Evolutionary conservation across 2,329 filamentous ascomycete genomes (phyloP).

Genomic region (Ramularia endophylla): DNA sequence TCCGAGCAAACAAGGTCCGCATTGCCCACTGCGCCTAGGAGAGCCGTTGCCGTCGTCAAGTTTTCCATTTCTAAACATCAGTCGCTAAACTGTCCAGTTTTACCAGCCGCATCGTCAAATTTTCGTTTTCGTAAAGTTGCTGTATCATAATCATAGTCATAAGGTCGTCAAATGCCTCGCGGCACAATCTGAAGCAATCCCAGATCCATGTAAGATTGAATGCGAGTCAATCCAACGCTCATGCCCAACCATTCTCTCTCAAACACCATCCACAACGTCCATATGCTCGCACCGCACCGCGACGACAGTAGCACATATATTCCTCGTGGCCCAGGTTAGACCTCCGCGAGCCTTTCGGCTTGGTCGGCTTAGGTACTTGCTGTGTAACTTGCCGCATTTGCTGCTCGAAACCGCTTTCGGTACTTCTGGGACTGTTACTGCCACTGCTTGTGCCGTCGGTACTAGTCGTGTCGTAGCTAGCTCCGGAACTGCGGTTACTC

Average conservation of each 20-base stretch:
- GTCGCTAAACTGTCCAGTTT: too few relatives aligned
- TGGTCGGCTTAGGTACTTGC: constrained; percentile 14
- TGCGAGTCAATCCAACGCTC: constrained; percentile 1
- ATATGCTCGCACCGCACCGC: constrained; percentile 35
- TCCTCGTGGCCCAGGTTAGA: constrained; percentile 11
- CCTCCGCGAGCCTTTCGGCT: background rate
- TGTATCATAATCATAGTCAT: background rate
- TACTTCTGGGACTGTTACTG: constrained; percentile 49
- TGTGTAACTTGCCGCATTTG: constrained; percentile 21
- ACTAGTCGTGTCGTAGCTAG: constrained; percentile 47
- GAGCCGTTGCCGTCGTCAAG: too few relatives aligned
- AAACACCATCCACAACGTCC: constrained; percentile 40
- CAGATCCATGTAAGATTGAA: background rate
- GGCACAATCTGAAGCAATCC: constrained; percentile 16
- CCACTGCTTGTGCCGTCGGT: constrained; percentile 42
- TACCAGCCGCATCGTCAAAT: background rate
- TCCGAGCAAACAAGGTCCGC: too few relatives aligned
- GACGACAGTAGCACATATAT: constrained; percentile 29
- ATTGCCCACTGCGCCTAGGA: too few relatives aligned
- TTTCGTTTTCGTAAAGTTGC: too few relatives aligned
- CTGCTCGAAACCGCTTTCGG: constrained; percentile 40
- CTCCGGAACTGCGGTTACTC: constrained; percentile 37
- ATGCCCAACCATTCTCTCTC: constrained; percentile 36
- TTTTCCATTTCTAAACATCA: too few relatives aligned
- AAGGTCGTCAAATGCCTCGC: constrained; percentile 21